Evolutionary conservation across 345 rosid genomes (phyloP), one percentile per base, ranked within the genome.

Genomic region (Lagerstroemia speciosa): DNA sequence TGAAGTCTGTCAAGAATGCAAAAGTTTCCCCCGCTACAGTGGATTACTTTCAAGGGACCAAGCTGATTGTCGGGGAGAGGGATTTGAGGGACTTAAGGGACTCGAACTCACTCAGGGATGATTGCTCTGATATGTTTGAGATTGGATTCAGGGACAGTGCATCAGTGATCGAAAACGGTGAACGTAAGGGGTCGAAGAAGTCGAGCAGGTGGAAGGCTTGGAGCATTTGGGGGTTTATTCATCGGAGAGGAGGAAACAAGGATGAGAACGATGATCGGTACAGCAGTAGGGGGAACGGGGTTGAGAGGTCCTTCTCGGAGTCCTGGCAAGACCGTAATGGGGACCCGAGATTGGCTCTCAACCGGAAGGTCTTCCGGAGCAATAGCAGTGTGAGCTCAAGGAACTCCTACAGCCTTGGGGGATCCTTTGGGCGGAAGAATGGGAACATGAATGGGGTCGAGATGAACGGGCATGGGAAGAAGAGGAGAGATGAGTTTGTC

Each of bases 341-440:
- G 62, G 96, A 86, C 19, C 62, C 66, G 0, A 79, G 83, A 70
- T 83, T 76, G 45, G 92, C 84, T 48, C 86, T 88, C 67, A 87
- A 86, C 67, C 90, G 97, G 1, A 95, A 83, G 87, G 65, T 92
- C 65, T 63, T 83, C 69, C 84, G 99, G 76, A 95, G 99, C 76
- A 94, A 87, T 69, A 95, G 97, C 85, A 95, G 97, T 70, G 91
- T 90, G 52, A 94, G 98, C 76, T 94, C 93, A 89, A 87, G 99
- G 81, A 92, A 85, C 69, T 83, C 97, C 0, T 74, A 77, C 22
- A 76, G 71, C 74, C 75, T 76, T 17, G 90, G 83, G n/a, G 90
- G 86, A 40, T 57, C 88, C 0, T 79, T 85, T 52, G 81, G 68
- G 55, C 77, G 78, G 75, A 79, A 64, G 77, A 65, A 65, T 32